A percentile compares a stretch with the other conserved stretches of the same genome.
Evolutionary conservation across 306 rosid species (phyloP).

Genomic region (Bauhinia variegata): DNA sequence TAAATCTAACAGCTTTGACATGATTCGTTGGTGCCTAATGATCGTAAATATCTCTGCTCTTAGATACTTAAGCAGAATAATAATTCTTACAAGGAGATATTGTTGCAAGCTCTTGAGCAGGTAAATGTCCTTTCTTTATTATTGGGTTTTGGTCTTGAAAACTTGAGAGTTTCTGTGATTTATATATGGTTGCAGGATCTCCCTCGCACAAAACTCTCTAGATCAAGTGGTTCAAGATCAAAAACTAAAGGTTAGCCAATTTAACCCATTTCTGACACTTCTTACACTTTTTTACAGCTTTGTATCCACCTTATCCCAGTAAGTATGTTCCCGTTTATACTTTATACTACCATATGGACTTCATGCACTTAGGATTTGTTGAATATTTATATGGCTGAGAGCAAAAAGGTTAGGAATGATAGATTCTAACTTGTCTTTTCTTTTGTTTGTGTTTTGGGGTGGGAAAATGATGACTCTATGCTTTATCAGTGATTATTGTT

Average conservation of each 20-base stretch:
- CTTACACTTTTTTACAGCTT: not conserved
- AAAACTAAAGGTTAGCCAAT: slow-evolving; percentile 52
- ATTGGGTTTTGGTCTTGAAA: slow-evolving; percentile 26
- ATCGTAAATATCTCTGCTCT: slow-evolving; percentile 22
- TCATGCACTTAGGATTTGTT: not conserved
- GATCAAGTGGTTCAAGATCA: slow-evolving; percentile 38
- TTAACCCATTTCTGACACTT: too few species aligned
- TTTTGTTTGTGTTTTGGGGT: too few species aligned
- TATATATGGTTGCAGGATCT: slow-evolving; percentile 41
- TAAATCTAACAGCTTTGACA: slow-evolving; percentile 23
- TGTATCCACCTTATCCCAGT: not conserved
- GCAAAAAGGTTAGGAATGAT: too few species aligned
- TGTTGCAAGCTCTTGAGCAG: slow-evolving; percentile 54
- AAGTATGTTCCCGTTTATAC: too few species aligned
- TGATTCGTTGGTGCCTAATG: slow-evolving; percentile 23
- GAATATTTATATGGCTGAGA: not conserved
- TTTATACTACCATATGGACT: not conserved
- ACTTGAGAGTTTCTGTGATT: slow-evolving; percentile 20
- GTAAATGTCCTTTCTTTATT: slow-evolving; percentile 36
- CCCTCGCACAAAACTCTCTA: slow-evolving; percentile 43
- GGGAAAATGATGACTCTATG: not conserved
- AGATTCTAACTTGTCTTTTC: too few species aligned
- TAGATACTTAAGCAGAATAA: slow-evolving; percentile 55
- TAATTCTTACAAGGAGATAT: slow-evolving; percentile 40
- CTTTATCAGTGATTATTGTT: not conserved